These are phyloP conservation scores for Polytrichum commune DNA, from an alignment of 225 moss, liverwort and hornwort genomes.

Conservation along the genomic window DNA sequence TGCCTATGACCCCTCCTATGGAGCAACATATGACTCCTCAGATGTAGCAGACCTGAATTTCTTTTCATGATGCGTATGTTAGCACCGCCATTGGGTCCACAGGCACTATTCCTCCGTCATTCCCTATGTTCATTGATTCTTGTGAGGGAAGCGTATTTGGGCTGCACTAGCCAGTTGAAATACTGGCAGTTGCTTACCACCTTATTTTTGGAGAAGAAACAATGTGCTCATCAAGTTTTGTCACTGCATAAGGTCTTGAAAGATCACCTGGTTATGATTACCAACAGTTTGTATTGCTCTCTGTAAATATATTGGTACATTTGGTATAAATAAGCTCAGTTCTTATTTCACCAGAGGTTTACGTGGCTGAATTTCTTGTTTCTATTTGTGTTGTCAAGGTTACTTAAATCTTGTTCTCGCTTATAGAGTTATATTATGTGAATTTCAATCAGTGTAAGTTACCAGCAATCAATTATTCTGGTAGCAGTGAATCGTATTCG, in stretches of 20 bases:
- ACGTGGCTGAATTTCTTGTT: too few relatives aligned
- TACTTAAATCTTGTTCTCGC: too few relatives aligned
- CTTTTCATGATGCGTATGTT: too few relatives aligned
- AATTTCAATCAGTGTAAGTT: too few relatives aligned
- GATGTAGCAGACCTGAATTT: background rate
- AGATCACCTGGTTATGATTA: background rate
- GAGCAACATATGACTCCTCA: conserved; percentile 56
- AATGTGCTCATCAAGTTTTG: background rate
- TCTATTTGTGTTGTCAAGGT: too few relatives aligned
- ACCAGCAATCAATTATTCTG: too few relatives aligned
- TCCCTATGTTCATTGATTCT: background rate
- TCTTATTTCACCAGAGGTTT: too few relatives aligned
- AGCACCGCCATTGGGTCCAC: too few relatives aligned
- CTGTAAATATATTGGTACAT: background rate
- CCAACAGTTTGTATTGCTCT: background rate
- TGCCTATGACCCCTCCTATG: conserved; percentile 50
- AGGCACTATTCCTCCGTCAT: too few relatives aligned
- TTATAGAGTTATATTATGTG: too few relatives aligned
- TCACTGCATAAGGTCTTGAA: background rate
- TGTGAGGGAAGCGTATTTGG: background rate
- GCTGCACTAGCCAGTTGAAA: background rate
- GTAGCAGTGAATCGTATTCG: too few relatives aligned
- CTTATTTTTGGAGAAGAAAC: background rate
- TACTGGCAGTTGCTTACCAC: background rate
- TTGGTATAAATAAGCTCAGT: too few relatives aligned